A percentile compares a stretch with the other conserved stretches of the same genome.
Evolutionary conservation across 495 filamentous ascomycete species (phyloP).

Genomic region (Talaromyces nanjingensis): DNA sequence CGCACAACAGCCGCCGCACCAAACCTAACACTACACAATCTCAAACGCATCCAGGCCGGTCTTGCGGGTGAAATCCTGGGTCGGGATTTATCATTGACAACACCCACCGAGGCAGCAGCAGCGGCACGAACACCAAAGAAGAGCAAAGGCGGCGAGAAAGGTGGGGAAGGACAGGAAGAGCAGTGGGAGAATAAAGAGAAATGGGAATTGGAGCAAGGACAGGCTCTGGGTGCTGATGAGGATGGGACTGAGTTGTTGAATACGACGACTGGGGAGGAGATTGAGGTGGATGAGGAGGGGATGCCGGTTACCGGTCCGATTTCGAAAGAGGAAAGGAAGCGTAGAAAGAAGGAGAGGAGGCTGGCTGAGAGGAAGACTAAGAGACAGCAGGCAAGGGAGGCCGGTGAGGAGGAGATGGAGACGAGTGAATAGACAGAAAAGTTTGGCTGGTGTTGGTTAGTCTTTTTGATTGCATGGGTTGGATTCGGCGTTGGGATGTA

Average conservation of each 20-base stretch:
- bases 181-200: constrained; percentile 48
- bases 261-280: constrained; percentile 16
- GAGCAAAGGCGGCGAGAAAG: constrained; percentile 3
- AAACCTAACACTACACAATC: constrained; percentile 55
- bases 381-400: constrained; percentile 24
- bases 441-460: constrained; percentile 9
- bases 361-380: constrained; percentile 37
- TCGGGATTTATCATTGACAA: constrained; percentile 37
- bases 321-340: constrained; percentile 45
- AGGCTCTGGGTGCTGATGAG: constrained; percentile 17
- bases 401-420: constrained; percentile 18
- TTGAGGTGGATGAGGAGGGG: constrained; percentile 13
- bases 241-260: constrained; percentile 17
- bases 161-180: constrained; percentile 17
- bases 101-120: constrained; percentile 25
- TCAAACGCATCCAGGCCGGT: constrained; percentile 60
- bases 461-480: constrained; percentile 19
- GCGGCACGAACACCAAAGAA: constrained; percentile 14
- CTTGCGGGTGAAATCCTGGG: constrained; percentile 51
- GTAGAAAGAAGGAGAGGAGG: constrained; percentile 43
- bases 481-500: constrained; percentile 7
- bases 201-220: constrained; percentile 39
- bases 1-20: constrained; percentile 45
- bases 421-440: constrained; percentile 5
- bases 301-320: constrained; percentile 13